Base-by-base conservation (phyloP, 2,329 filamentous ascomycete genomes). In the Aspergillus versicolor region DNA sequence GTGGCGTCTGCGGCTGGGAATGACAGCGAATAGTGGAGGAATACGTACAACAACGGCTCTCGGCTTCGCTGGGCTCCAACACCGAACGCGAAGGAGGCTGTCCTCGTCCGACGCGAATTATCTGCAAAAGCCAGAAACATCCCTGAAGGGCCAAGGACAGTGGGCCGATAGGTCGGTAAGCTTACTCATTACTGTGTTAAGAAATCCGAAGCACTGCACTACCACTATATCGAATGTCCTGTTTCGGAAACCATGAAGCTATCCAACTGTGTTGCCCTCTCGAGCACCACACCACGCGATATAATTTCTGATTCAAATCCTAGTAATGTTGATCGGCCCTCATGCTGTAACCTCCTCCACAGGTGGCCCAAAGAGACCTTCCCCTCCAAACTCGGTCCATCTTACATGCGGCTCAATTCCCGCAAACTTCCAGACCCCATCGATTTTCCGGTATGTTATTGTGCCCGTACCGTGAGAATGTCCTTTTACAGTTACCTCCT, bases 341-440 rank as follows among this genome's bases (percentile, higher is more conserved):
- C 8, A 6, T 41, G 7, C 13, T 34, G n/a, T n/a, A 47, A 24
- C n/a, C 15, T 43, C 34, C n/a, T 50, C 30, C 32, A 11, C 45
- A 48, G 30, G 5, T 17, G 43, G 38, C 19, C 27, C 38, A 34
- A 58, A 58, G n/a, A 58, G 19, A 21, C 40, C 27, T 17, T 58
- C 44, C 13, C 52, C 52, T 13, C 47, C 50, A 50, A 52, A 58
- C 40, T 58, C 56, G n/a, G 24, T 41, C 62, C 61, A 64, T n/a
- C 27, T 51, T 15, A 60, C 56, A 19, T 61, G 50, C 2, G 82
- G 82, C 54, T 71, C 69, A 42, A 85, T 73, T 1, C 81, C 81
- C 13, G 81, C 81, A 62, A 84, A 82, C 71, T 84, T 84, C 82
- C 82, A 85, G 44, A 76, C 77, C 32, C 81, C 82, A 61, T 81